Evolutionary conservation across 2,329 filamentous ascomycete species (phyloP).

Genomic region (Rasamsonia emersonii): DNA sequence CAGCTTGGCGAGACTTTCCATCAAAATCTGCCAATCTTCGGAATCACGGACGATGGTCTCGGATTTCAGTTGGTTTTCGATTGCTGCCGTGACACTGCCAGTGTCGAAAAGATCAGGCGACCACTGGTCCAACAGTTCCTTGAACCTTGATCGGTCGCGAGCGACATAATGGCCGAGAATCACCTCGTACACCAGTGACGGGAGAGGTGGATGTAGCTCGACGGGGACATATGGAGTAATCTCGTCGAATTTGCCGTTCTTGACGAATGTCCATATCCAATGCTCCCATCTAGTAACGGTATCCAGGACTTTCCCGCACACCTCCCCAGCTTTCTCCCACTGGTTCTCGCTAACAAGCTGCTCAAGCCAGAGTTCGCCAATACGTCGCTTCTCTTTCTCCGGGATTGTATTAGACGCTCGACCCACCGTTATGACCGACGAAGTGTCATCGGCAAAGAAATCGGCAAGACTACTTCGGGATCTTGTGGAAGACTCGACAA

Average conservation of each 20-base stretch:
- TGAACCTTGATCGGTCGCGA: conserved; percentile 65
- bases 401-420: conserved; percentile 54
- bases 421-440: conserved; percentile 53
- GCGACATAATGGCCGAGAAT: conserved; percentile 83
- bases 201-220: conserved; percentile 68
- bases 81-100: conserved; percentile 62
- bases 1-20: conserved; percentile 74
- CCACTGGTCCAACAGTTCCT: conserved; percentile 74
- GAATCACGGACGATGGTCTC: conserved; percentile 68
- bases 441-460: conserved; percentile 64
- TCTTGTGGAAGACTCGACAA: conserved; percentile 22
- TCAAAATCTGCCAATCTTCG: conserved; percentile 82
- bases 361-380: conserved; percentile 89
- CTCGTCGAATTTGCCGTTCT: conserved; percentile 77
- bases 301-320: conserved; percentile 74
- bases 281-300: conserved; percentile 83
- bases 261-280: conserved; percentile 88
- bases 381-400: conserved; percentile 78
- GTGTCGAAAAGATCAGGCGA: conserved; percentile 75
- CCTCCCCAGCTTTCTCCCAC: conserved; percentile 69
- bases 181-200: conserved; percentile 77
- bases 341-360: conserved; percentile 67
- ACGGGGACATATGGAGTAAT: conserved; percentile 78
- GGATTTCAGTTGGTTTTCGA: conserved; percentile 74
- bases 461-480: conserved; percentile 46